Evolutionary conservation across 768 basidiomycete species (phyloP), one percentile per base, ranked within the genome.

Genomic region (Boletus eberwhitei): DNA sequence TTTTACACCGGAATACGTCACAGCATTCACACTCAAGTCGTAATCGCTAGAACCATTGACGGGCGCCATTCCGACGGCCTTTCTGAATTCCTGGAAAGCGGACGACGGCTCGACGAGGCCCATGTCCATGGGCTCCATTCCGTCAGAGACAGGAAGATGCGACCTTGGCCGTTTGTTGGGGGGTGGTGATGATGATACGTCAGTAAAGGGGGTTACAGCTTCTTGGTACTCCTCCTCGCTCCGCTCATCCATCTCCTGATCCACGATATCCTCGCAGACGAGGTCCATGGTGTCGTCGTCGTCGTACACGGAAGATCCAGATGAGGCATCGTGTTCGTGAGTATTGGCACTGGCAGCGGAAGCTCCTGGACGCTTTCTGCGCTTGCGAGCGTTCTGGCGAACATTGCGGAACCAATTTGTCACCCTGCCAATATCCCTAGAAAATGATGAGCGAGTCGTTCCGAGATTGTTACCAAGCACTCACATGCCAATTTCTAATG

Each of bases 361-460:
- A 24, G 34, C 45, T 72, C 61, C 78, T 74, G 71, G 67, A 58
- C 74, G 81, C 71, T 78, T 83, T 53, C 81, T 79, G 22, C 88
- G 83, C 70, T 85, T 90, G 40, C 88, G 74, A n/a, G 88, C 79
- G 17, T 87, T 87, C 72, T 92, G 89, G 36, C 89, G 81, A 53
- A 91, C 77, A 65, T 92, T 92, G 35, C 89, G 79, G 77, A 91
- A 91, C 89, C 89, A 92, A 68, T 92, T 92, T 17, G 89, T 90
- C 49, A 92, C 88, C 71, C 89, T 90, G 59, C 84, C 86, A 53
- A 91, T 70, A 71, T 92, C 89, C 89, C 83, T 85, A 54, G 14
- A 50, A 49, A 53, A 57, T 52, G 50, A 64, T 54, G 54, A 62
- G 34, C 26, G 16, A 63, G 48, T 38, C 29, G 53, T 51, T 41